Percentiles rank a stretch among this genome's conserved stretches.
These are phyloP conservation scores for Oenanthe javanica DNA, from an alignment of 140 eudicot species.

Conservation along the genomic window DNA sequence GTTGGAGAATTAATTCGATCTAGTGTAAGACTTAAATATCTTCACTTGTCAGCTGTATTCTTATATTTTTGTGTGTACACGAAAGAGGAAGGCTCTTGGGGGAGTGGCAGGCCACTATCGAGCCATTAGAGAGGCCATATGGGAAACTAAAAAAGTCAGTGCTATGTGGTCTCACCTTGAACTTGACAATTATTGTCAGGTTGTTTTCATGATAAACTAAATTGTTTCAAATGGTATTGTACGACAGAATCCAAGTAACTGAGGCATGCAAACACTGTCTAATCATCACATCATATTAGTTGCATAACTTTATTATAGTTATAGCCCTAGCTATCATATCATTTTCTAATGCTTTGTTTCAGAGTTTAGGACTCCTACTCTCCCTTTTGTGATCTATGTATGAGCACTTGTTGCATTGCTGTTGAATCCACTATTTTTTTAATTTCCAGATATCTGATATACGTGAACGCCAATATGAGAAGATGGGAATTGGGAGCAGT, in stretches of 20 bases:
- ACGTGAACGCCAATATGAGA: slow-evolving; percentile 84
- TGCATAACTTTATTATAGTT: not conserved
- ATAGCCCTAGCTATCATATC: not conserved
- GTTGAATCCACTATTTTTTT: not conserved
- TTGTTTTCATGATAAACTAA: not conserved
- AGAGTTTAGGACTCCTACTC: not conserved
- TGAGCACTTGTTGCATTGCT: not conserved
- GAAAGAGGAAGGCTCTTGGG: not conserved
- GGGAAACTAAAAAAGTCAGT: not conserved
- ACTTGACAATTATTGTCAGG: not conserved
- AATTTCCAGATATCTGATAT: slow-evolving; percentile 72
- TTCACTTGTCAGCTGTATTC: not conserved
- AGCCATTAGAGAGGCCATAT: not conserved
- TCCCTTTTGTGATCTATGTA: not conserved
- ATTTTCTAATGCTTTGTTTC: not conserved
- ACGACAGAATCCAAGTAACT: not conserved
- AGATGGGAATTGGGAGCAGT: slow-evolving; percentile 98
- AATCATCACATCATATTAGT: not conserved
- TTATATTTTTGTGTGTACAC: not conserved
- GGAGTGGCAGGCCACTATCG: not conserved
- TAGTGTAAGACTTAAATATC: slow-evolving; percentile 45
- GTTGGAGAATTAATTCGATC: slow-evolving; percentile 93
- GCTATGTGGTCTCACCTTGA: not conserved
- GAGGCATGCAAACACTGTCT: not conserved
- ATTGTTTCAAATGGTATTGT: not conserved